Conservation (phyloP, 2,329 filamentous ascomycete genomes). For the Coniochaeta sp. region DNA sequence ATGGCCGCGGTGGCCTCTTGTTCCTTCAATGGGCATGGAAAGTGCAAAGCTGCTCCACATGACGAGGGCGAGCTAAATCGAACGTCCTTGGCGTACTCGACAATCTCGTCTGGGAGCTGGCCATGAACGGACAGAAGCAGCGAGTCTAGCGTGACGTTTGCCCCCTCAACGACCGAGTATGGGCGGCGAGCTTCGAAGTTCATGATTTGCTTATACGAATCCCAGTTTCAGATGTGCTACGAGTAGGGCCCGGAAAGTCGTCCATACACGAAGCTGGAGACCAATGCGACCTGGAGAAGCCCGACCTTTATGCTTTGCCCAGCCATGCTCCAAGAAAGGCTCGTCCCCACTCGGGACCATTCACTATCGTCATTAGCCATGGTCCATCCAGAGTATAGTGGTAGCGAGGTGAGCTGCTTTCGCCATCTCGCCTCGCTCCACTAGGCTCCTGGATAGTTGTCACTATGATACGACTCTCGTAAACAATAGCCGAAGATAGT, state of each 20-base stretch:
- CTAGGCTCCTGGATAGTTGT: background rate
- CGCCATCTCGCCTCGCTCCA: background rate
- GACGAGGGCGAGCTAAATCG: slow-evolving; percentile 19
- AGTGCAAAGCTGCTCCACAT: slow-evolving; percentile 23
- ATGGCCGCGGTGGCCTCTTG: slow-evolving; percentile 35
- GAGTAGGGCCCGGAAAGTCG: slow-evolving; percentile 5
- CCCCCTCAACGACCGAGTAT: slow-evolving; percentile 24
- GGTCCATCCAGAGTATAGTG: background rate
- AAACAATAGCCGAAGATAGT: background rate
- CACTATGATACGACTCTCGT: background rate
- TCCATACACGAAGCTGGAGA: background rate
- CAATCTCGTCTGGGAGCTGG: slow-evolving; percentile 24
- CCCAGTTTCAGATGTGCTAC: slow-evolving; percentile 1
- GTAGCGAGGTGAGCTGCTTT: background rate
- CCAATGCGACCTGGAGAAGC: background rate
- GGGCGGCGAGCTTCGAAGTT: background rate
- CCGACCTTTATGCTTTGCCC: background rate
- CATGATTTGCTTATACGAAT: background rate
- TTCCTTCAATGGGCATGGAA: slow-evolving; percentile 32
- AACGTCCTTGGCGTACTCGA: slow-evolving; percentile 18
- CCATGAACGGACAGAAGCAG: slow-evolving; percentile 17
- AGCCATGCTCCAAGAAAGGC: background rate
- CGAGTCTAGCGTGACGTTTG: slow-evolving; percentile 18
- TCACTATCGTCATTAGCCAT: background rate
- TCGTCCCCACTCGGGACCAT: background rate